Conservation (phyloP, 2,329 filamentous ascomycete species). For the Plectosphaerella plurivora region DNA sequence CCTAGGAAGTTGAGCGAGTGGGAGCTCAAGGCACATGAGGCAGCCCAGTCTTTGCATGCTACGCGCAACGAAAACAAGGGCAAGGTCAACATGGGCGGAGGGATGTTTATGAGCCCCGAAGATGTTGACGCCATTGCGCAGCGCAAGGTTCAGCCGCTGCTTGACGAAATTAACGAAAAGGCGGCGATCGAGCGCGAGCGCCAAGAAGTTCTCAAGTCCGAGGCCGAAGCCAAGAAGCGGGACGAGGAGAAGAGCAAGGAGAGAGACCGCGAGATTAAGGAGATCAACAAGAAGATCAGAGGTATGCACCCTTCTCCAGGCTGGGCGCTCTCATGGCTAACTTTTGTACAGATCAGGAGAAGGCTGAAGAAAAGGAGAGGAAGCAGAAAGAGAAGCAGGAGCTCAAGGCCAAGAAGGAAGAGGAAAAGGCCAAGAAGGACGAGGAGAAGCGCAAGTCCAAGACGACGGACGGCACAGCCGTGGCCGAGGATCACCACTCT, state of each 20-base stretch:
- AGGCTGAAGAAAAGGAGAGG: slow-evolving; percentile 38
- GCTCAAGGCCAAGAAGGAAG: slow-evolving; percentile 40
- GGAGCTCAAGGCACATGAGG: slow-evolving; percentile 70
- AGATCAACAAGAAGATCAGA: slow-evolving; percentile 48
- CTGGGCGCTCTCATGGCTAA: neutral
- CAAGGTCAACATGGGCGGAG: slow-evolving; percentile 69
- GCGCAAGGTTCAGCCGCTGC: slow-evolving; percentile 71
- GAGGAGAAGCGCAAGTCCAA: slow-evolving; percentile 49
- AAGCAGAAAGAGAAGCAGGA: slow-evolving; percentile 48
- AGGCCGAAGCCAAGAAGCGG: slow-evolving; percentile 61
- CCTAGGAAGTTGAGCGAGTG: slow-evolving; percentile 68
- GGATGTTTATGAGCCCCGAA: slow-evolving; percentile 71
- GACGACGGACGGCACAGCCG: neutral
- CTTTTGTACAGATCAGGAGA: slow-evolving; percentile 36
- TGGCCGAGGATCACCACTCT: slow-evolving; percentile 3
- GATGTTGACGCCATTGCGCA: slow-evolving; percentile 78
- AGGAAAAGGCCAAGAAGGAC: slow-evolving; percentile 45
- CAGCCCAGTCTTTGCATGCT: slow-evolving; percentile 63
- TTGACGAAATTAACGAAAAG: slow-evolving; percentile 80
- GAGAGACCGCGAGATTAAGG: slow-evolving; percentile 43
- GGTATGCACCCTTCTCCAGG: slow-evolving; percentile 39
- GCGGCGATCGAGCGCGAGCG: slow-evolving; percentile 68
- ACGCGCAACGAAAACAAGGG: slow-evolving; percentile 33
- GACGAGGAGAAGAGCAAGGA: slow-evolving; percentile 53
- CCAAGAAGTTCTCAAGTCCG: slow-evolving; percentile 56